Evolutionary conservation across 345 rosid genomes (phyloP), one percentile per base, ranked within the genome.

Genomic region (Syzygium grande): DNA sequence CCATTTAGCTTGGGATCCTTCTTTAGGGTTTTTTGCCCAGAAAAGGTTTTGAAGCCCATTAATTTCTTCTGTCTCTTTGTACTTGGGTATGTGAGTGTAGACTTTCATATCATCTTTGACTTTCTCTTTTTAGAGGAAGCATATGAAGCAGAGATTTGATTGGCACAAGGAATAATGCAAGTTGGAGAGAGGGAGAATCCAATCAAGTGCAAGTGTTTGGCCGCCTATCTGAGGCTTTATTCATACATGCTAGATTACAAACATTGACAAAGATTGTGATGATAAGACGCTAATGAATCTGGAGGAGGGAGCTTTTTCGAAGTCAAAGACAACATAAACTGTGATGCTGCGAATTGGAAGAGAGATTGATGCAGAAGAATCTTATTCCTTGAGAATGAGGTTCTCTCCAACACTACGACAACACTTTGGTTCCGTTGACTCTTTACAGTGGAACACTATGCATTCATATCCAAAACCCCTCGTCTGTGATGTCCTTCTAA

Each of bases 331-430:
- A 54, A 29, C 78, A 53, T 85, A n/a, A 59, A 55, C 52, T 89
- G 51, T 27, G 87, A 85, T 86, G 85, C 61, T 86, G 89, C 92
- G 86, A 94, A 94, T 93, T 84, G 92, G 86, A 90, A 89, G 93
- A 88, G 87, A 87, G 90, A 88, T 87, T 89, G 92, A 89, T 94
- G 94, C 93, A 89, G 29, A 56, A 87, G 98, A 91, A 94, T 94
- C 93, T 59, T 88, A 90, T 94, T 90, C 97, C 88, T 46, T 55
- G 77, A 88, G 98, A 95, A 95, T 93, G 55, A 88, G 95, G 91
- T 95, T 92, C 97, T 88, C 90, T 86, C 89, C 86, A 86, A 92
- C 94, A 90, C 51, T 21, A 46, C 49, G 56, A 86, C 54, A 89
- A 51, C 54, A 61, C 78, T 78, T 88, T 87, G 54, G 88, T 78